Evolutionary conservation across 345 rosid genomes (phyloP).

Genomic region (Linum usitatissimum): DNA sequence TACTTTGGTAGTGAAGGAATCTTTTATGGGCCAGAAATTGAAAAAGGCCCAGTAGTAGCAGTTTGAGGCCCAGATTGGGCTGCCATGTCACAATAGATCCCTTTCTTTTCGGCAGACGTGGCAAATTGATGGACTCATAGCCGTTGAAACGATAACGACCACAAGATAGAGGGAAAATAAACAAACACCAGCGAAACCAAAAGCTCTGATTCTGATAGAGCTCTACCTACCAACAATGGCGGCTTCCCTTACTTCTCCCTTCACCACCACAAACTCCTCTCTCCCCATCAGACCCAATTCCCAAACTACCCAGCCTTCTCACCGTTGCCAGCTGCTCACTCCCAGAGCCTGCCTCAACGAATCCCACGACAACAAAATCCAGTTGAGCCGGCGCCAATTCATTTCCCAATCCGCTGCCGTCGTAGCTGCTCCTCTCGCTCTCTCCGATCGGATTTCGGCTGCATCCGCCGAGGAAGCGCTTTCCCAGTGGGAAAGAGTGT

Average conservation of each 20-base stretch:
- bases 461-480: conserved; percentile 43
- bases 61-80: too few species aligned
- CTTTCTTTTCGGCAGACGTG: not conserved
- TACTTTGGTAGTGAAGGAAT: too few species aligned
- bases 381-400: conserved; percentile 35
- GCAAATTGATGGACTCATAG: conserved; percentile 17
- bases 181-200: too few species aligned
- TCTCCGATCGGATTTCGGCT: conserved; percentile 17
- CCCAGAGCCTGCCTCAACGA: conserved; percentile 27
- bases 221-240: conserved; percentile 6
- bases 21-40: not conserved
- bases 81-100: not conserved
- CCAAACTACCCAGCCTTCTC: conserved; percentile 10
- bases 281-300: conserved; percentile 15
- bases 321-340: conserved; percentile 13
- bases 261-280: conserved; percentile 20
- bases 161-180: conserved; percentile 16
- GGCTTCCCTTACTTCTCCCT: conserved; percentile 15
- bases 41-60: not conserved
- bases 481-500: conserved; percentile 70
- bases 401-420: conserved; percentile 41
- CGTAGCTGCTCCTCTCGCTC: conserved; percentile 23
- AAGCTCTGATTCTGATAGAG: not conserved
- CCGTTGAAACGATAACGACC: conserved; percentile 19
- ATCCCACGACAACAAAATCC: conserved; percentile 15